Base-by-base conservation (phyloP, 2,329 filamentous ascomycete genomes). In the Trichophyton verrucosum region DNA sequence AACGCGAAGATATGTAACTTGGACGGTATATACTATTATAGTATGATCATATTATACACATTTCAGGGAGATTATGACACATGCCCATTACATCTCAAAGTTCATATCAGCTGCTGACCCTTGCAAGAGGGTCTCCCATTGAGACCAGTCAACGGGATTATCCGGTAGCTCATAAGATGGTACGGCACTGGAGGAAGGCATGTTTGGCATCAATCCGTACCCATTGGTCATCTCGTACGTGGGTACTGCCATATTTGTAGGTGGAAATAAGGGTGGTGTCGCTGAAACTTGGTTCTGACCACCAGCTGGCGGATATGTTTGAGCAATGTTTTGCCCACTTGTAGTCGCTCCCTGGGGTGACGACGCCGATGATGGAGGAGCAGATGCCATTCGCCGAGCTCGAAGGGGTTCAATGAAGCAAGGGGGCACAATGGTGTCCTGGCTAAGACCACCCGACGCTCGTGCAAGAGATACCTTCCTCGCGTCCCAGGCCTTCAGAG, bases 401-500 rank as follows among this genome's bases (percentile, higher is more conserved):
- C 27, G 49, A 13, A 53, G 22, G 11, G 11, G 13, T n/a, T 53
- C 49, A 15, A 53, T 33, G 6, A 53, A 53, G n/a, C 3, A 13
- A 6, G 49, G 49, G 13, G 27, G 1, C 9, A 33, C 49, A 33
- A 53, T 53, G 27, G 49, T n/a, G 9, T 53, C 49, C 24, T 53
- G 49, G 20, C 15, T 24, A 33, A 7, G 9, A 5, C 49, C 22
- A 11, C 24, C 49, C 6, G 20, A 15, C 22, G 30, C 13, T 30
- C 8, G 11, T 6, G n/a, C 13, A 33, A 53, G 49, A 13, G 58
- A 8, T n/a, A 22, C 46, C 46, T 44, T 63, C 33, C 67, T 56
- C 30, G 66, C 71, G 6, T 74, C 72, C 76, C 77, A 81, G 1
- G 77, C 75, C 60, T 75, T 76, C 1, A 79, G 63, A 2, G 74